Conservation (phyloP, 805 yeast species). For the Vanderwaltozyma polyspora region DNA sequence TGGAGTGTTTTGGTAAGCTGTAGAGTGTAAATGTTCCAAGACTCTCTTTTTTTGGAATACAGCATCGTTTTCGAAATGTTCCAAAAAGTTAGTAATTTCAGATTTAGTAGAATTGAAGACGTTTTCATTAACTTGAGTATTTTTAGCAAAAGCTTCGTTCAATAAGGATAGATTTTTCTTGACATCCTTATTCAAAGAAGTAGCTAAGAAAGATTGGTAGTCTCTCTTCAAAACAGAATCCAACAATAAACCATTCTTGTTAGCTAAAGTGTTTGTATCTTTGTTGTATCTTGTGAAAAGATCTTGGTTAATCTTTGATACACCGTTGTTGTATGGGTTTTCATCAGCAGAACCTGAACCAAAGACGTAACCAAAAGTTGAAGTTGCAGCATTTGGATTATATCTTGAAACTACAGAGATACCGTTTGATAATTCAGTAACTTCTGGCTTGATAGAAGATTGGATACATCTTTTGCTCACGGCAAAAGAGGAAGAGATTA, state of each 20-base stretch:
- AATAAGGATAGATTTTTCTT: slow-evolving; percentile 42
- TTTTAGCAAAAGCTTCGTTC: slow-evolving; percentile 24
- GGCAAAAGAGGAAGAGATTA: too few relatives aligned
- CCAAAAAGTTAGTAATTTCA: slow-evolving; percentile 36
- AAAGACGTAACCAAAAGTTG: slow-evolving; percentile 58
- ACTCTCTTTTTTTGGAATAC: slow-evolving; percentile 43
- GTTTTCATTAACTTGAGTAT: slow-evolving; percentile 30
- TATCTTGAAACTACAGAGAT: slow-evolving; percentile 60
- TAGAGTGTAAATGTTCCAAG: slow-evolving; percentile 64
- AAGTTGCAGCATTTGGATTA: slow-evolving; percentile 36
- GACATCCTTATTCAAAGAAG: slow-evolving; percentile 37
- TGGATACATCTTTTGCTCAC: slow-evolving; percentile 1
- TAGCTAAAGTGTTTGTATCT: slow-evolving; percentile 21
- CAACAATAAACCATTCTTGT: slow-evolving; percentile 44
- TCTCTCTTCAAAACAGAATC: slow-evolving; percentile 50
- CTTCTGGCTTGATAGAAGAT: slow-evolving; percentile 46
- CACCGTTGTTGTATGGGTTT: slow-evolving; percentile 74
- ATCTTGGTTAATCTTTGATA: slow-evolving; percentile 51
- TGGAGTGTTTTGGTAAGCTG: slow-evolving; percentile 82
- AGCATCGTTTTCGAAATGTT: slow-evolving; percentile 38
- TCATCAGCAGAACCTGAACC: slow-evolving; percentile 76
- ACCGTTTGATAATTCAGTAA: slow-evolving; percentile 66
- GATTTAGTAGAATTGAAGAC: slow-evolving; percentile 39
- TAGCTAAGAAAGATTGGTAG: slow-evolving; percentile 49
- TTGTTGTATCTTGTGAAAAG: slow-evolving; percentile 31